Base-by-base conservation (phyloP, 345 rosid species). In the Sapria himalayana region DNA sequence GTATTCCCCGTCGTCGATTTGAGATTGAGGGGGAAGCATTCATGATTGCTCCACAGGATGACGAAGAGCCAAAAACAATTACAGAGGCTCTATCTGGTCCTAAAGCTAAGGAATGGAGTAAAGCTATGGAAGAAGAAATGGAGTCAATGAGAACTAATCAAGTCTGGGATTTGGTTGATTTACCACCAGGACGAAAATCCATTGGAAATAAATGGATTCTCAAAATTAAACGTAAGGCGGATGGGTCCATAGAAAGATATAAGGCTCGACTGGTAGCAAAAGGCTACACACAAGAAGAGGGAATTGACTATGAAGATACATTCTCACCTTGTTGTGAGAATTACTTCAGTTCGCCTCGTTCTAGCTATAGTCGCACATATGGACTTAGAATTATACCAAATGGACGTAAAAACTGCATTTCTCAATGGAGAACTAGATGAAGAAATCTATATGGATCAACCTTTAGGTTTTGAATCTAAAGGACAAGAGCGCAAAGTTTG, bases 31-130 rank as follows among this genome's bases (percentile, higher is more conserved):
- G 5, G 13, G 22, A 50, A 15, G 8, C 2, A 14, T 39, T 50
- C 41, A 50, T 39, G 33, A 20, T 39, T 50, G 4, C 46, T 27
- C 16, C 23, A 18, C 24, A 32, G 35, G 32, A 40, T n/a, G 27
- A 32, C 22, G 16, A 17, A 3, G 3, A 15, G 38, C 25, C 19
- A 11, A 39, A 22, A 16, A 31, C 1, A 21, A 0, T 54, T 5
- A 1, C 15, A 23, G 40, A 53, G 27, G 22, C 29, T 46, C 29
- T 38, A 16, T 15, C 22, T 37, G 3, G 18, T 2, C 15, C 16
- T 3, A 2, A 2, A 1, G 18, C 25, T 1, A 3, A 39, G 15
- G 19, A 29, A 29, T 13, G 13, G 42, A 21, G 10, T 12, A 18
- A 46, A 21, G 15, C 14, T 9, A 19, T 35, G 4, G 12, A 23